Percentiles rank a stretch among this genome's conserved stretches.
These are phyloP conservation scores for Myxozyma neglecta DNA, from an alignment of 805 yeast species.

Conservation along the genomic window DNA sequence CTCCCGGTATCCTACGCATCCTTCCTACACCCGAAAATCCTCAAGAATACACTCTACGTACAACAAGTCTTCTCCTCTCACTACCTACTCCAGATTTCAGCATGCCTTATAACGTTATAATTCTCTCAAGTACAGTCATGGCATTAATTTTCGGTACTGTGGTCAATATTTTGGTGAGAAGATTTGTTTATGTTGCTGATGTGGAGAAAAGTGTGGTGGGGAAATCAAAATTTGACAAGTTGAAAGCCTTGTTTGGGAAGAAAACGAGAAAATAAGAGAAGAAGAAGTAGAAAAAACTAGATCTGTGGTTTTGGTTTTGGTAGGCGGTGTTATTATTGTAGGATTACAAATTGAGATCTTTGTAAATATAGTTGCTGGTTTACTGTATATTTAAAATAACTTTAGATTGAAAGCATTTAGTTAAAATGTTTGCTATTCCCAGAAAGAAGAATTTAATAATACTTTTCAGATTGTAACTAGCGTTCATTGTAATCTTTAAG, in stretches of 20 bases:
- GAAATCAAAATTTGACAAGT: neutral
- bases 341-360: too few species aligned
- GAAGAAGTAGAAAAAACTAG: neutral
- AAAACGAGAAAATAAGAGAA: neutral
- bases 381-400: too few species aligned
- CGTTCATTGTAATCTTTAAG: too few species aligned
- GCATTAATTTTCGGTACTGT: slow-evolving; percentile 86
- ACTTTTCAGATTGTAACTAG: too few species aligned
- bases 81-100: slow-evolving; percentile 97
- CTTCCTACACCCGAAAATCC: slow-evolving; percentile 40
- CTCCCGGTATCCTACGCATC: slow-evolving; percentile 79
- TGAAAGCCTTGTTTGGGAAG: neutral
- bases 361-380: too few species aligned
- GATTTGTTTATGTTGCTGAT: slow-evolving; percentile 73
- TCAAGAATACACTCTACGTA: slow-evolving; percentile 49
- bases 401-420: too few species aligned
- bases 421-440: too few species aligned
- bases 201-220: slow-evolving; percentile 42
- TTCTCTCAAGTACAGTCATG: slow-evolving; percentile 89
- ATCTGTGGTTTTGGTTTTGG: neutral
- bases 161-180: slow-evolving; percentile 73
- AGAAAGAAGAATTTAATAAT: too few species aligned
- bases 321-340: too few species aligned
- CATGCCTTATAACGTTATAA: slow-evolving; percentile 97
- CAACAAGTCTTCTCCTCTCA: slow-evolving; percentile 81